phyloP scores from a whole-genome alignment of 805 yeast species.

The Schwanniomyces vanrijiae region DNA sequence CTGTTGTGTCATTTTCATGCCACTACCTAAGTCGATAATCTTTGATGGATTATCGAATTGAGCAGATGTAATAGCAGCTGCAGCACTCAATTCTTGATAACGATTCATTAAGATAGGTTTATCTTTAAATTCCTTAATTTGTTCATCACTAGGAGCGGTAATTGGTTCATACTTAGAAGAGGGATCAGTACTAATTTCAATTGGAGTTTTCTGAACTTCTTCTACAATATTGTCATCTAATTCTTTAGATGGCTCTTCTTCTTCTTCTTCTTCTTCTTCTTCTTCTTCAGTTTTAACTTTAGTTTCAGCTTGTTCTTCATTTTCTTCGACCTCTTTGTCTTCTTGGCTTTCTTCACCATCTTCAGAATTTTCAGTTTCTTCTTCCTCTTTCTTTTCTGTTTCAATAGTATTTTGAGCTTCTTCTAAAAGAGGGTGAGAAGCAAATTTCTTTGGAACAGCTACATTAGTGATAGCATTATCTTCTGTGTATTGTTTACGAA shows the following conservation, averaged over 20 bases:
- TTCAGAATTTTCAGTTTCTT: slow-evolving; percentile 19
- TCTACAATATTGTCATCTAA: slow-evolving; percentile 31
- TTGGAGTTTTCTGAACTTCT: slow-evolving; percentile 28
- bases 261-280: slow-evolving; percentile 5
- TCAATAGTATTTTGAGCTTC: slow-evolving; percentile 22
- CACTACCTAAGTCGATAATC: slow-evolving; percentile 52
- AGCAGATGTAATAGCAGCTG: slow-evolving; percentile 48
- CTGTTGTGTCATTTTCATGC: slow-evolving; percentile 52
- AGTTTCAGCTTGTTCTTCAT: slow-evolving; percentile 16
- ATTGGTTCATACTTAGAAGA: slow-evolving; percentile 35
- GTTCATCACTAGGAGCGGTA: slow-evolving; percentile 34
- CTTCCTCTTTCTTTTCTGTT: slow-evolving; percentile 39
- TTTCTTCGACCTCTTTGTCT: not conserved
- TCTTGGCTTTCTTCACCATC: not conserved
- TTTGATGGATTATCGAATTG: slow-evolving; percentile 50
- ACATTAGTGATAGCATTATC: slow-evolving; percentile 31
- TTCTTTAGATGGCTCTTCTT: slow-evolving; percentile 11
- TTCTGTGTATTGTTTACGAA: slow-evolving; percentile 34
- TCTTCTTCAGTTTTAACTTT: slow-evolving; percentile 7
- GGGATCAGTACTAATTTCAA: slow-evolving; percentile 34
- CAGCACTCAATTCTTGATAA: slow-evolving; percentile 48
- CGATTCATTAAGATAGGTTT: slow-evolving; percentile 50
- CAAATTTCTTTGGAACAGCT: slow-evolving; percentile 40
- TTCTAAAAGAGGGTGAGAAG: slow-evolving; percentile 39
- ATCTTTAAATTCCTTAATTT: slow-evolving; percentile 38